Percentiles rank a stretch among this genome's conserved stretches.
Conservation (phyloP, 805 yeast species). For the Myxozyma sirexii region DNA sequence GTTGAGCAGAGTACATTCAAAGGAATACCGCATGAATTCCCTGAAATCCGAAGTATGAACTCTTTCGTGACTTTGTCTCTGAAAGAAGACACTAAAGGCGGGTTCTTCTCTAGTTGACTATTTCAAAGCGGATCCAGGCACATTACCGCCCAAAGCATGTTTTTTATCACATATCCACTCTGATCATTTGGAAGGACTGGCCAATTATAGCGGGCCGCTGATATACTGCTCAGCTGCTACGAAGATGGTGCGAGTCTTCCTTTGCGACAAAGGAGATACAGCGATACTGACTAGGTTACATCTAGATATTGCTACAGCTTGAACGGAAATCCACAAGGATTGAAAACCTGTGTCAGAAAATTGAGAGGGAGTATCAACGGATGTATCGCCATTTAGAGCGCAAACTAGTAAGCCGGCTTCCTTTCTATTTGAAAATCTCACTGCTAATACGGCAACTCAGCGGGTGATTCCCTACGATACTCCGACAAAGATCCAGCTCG, state of each 20-base stretch:
- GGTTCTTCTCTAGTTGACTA: conserved; percentile 40
- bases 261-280: neutral
- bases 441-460: conserved; percentile 4
- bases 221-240: conserved; percentile 56
- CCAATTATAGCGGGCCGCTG: conserved; percentile 45
- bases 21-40: conserved; percentile 54
- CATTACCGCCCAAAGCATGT: conserved; percentile 38
- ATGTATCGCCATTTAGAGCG: conserved; percentile 34
- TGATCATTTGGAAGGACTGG: conserved; percentile 57
- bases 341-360: conserved; percentile 21
- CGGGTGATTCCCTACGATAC: conserved; percentile 31
- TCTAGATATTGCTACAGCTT: conserved; percentile 15
- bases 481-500: conserved; percentile 35
- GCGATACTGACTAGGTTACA: neutral
- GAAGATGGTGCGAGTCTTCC: conserved; percentile 20
- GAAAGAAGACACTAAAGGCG: too few species aligned
- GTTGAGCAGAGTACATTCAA: conserved; percentile 42
- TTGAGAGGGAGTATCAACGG: conserved; percentile 35
- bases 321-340: conserved; percentile 7
- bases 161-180: conserved; percentile 58
- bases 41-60: conserved; percentile 49
- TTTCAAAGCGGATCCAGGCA: conserved; percentile 31
- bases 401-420: neutral
- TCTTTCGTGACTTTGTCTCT: neutral
- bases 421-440: neutral